Percentiles rank a stretch among this genome's conserved stretches.
Evolutionary conservation across 495 filamentous ascomycete species (phyloP).

Genomic region (Penicillium taxi): DNA sequence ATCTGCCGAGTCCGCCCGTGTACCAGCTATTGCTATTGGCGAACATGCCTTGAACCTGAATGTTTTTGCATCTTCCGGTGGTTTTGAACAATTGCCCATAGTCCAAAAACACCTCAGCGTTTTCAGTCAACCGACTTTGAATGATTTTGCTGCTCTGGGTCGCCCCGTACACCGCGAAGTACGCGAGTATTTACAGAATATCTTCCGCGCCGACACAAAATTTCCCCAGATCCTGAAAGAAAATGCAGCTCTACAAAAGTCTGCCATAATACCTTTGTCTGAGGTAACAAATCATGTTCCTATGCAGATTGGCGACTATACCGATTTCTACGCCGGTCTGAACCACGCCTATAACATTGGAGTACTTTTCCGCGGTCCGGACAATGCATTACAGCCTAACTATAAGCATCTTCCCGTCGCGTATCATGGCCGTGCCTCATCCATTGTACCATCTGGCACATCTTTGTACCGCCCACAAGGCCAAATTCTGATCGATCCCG

Average conservation of each 20-base stretch:
- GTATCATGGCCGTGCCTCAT: slow-evolving; percentile 79
- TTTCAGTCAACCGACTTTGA: slow-evolving; percentile 65
- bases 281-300: slow-evolving; percentile 68
- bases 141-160: slow-evolving; percentile 74
- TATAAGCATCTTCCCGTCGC: slow-evolving; percentile 86
- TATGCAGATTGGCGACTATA: slow-evolving; percentile 89
- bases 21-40: slow-evolving; percentile 73
- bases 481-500: slow-evolving; percentile 64
- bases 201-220: slow-evolving; percentile 56
- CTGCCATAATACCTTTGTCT: slow-evolving; percentile 46
- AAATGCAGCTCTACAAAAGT: slow-evolving; percentile 45
- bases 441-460: slow-evolving; percentile 70
- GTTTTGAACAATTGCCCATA: slow-evolving; percentile 53
- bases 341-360: slow-evolving; percentile 84
- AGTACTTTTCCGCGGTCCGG: slow-evolving; percentile 70
- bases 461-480: slow-evolving; percentile 69
- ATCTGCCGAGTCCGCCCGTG: slow-evolving; percentile 43
- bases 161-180: slow-evolving; percentile 63
- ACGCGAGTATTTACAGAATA: slow-evolving; percentile 61
- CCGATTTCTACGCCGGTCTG: slow-evolving; percentile 91
- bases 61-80: slow-evolving; percentile 48
- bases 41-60: slow-evolving; percentile 69
- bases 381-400: slow-evolving; percentile 79
- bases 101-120: slow-evolving; percentile 51
- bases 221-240: slow-evolving; percentile 52